Percentiles rank a stretch among this genome's conserved stretches.
These are phyloP conservation scores for Penicillium nucicola DNA, from an alignment of 495 filamentous ascomycete species.

Conservation along the genomic window DNA sequence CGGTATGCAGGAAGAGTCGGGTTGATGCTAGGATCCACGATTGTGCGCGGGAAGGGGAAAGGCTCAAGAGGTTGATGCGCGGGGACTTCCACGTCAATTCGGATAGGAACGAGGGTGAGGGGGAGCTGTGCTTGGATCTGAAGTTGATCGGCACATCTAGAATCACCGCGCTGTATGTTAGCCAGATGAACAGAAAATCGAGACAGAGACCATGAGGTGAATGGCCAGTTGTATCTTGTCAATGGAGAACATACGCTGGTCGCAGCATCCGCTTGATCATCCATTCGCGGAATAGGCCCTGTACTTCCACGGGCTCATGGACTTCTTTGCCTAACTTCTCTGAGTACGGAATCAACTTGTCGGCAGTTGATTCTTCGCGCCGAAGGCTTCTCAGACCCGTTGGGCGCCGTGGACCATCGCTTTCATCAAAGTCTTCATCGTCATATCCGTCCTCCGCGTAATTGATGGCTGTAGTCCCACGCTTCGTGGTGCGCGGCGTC, in stretches of 20 bases:
- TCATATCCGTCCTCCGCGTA: constrained; percentile 96
- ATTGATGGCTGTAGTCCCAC: constrained; percentile 92
- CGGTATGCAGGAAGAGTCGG: constrained; percentile 70
- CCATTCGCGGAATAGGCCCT: constrained; percentile 93
- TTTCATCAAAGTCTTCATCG: constrained; percentile 91
- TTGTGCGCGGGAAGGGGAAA: constrained; percentile 61
- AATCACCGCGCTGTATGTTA: constrained; percentile 8
- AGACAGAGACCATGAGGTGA: background rate
- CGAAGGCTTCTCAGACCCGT: constrained; percentile 82
- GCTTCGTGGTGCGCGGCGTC: constrained; percentile 84
- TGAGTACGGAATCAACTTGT: constrained; percentile 52
- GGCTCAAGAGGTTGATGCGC: constrained; percentile 72
- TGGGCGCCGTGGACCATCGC: constrained; percentile 70
- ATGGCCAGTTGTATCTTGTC: background rate
- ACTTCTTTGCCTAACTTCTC: constrained; percentile 85
- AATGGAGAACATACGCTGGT: constrained; percentile 36
- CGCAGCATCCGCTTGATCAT: constrained; percentile 73
- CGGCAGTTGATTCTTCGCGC: constrained; percentile 67
- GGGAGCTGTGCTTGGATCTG: constrained; percentile 83
- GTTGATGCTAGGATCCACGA: constrained; percentile 60
- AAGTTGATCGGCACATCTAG: constrained; percentile 58
- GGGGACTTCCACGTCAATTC: constrained; percentile 90
- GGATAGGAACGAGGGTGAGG: constrained; percentile 88
- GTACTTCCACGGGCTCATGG: constrained; percentile 73
- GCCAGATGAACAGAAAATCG: background rate